Conservation (phyloP, 2,329 filamentous ascomycete species). For the Fusarium haematococcum region DNA sequence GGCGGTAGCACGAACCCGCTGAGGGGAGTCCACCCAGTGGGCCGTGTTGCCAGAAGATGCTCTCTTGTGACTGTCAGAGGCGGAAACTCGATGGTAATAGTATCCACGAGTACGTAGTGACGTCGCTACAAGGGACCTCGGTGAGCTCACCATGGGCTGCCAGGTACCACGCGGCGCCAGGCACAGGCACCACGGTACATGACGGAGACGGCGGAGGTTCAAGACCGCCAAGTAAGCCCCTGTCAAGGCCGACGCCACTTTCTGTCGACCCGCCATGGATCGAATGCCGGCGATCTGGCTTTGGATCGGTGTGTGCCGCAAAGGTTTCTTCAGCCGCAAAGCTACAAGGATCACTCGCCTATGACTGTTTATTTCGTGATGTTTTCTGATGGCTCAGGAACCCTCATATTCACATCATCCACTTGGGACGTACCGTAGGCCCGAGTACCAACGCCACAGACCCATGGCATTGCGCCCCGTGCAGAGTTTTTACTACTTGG, state of each 20-base stretch:
- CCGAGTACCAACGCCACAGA: not conserved
- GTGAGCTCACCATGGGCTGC: not conserved
- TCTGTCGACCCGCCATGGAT: not conserved
- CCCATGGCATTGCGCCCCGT: not conserved
- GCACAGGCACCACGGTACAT: not conserved
- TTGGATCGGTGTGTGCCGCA: slow-evolving; percentile 10
- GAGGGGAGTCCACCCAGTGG: not conserved
- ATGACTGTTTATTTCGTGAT: slow-evolving; percentile 16
- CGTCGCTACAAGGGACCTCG: slow-evolving; percentile 1
- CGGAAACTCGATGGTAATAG: slow-evolving; percentile 18
- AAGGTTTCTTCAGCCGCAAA: slow-evolving; percentile 6
- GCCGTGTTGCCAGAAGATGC: not conserved
- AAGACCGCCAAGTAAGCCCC: slow-evolving; percentile 6
- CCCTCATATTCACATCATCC: not conserved
- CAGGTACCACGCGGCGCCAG: slow-evolving; percentile 2
- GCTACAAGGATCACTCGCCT: not conserved
- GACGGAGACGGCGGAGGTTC: not conserved
- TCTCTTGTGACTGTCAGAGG: slow-evolving; percentile 6
- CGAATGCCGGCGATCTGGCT: slow-evolving; percentile 6
- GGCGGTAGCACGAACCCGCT: slow-evolving; percentile 5
- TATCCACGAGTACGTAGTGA: slow-evolving; percentile 16
- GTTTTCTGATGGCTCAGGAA: slow-evolving; percentile 7
- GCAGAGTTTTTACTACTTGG: not conserved
- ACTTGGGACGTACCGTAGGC: not conserved
- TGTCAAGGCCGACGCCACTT: not conserved